Base-by-base conservation (phyloP, 768 basidiomycete species). In the Clitopilus hobsonii region DNA sequence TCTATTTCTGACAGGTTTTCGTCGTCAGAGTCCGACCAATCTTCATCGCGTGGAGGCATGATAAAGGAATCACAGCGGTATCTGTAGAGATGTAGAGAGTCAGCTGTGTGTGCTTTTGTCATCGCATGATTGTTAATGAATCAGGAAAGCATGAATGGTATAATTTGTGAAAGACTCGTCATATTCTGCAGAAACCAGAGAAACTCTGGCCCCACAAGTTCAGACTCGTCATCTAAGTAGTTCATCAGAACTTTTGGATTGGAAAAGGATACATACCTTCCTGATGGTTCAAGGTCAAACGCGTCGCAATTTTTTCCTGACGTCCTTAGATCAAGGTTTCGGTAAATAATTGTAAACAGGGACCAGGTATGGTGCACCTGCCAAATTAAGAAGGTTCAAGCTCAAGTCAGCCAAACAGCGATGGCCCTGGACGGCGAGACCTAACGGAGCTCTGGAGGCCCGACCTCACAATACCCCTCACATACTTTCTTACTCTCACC, bases 101-200 rank as follows among this genome's bases (percentile, higher is more conserved):
- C 51, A 30, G 51, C 58, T 65, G 56, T 62, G 60, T 52, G 59
- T 57, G 54, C 56, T 54, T n/a, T 61, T 59, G 52, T 48, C 26
- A 20, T 11, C 8, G n/a, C 30, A 55, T 56, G 59, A 58, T 61
- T 49, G 62, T 54, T 56, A 59, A 64, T 66, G 63, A 63, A 72
- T 92, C 91, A 93, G 91, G 74, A 77, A 86, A 77, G 90, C 91
- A 93, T 94, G 91, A 94, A 94, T 93, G 90, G 91, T 88, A 88
- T 74, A 76, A 65, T 56, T 66, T 70, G 73, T 70, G 67, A 71
- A 69, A 56, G 75, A 74, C 63, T 91, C 89, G 82, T 91, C 90
- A 87, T 65, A 58, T 75, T 72, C 68, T 56, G 61, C 61, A 61
- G 60, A 62, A 64, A 71, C 27, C 68, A 77, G 80, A 83, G 84